phyloP scores from a whole-genome alignment of 768 basidiomycete genomes.

The Rhodocollybia butyracea region DNA sequence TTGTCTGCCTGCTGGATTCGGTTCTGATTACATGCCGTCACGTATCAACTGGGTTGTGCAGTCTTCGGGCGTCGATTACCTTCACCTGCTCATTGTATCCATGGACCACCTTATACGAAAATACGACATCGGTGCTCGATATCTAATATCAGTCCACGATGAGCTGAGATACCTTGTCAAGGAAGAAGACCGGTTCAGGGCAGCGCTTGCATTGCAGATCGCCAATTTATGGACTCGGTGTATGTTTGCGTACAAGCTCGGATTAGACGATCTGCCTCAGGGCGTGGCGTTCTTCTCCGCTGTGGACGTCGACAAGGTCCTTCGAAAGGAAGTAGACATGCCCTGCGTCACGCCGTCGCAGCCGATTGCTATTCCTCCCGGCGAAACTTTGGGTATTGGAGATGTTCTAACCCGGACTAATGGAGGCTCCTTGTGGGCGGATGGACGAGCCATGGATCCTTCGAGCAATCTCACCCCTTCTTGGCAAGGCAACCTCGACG shows the following conservation, averaged over 20 bases:
- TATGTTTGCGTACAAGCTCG: constrained; percentile 87
- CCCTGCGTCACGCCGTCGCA: constrained; percentile 93
- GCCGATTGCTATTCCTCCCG: constrained; percentile 74
- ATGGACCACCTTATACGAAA: constrained; percentile 85
- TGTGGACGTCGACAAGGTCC: constrained; percentile 86
- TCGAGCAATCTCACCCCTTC: constrained; percentile 13
- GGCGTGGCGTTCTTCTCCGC: constrained; percentile 97
- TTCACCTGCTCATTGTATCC: constrained; percentile 92
- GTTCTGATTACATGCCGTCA: constrained; percentile 89
- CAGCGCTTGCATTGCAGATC: constrained; percentile 88
- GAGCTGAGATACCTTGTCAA: constrained; percentile 91
- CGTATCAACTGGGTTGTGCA: constrained; percentile 99
- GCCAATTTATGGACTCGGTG: constrained; percentile 95
- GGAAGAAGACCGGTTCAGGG: constrained; percentile 88
- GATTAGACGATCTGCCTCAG: constrained; percentile 94
- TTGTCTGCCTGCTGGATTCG: constrained; percentile 77
- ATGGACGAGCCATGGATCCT: constrained; percentile 53
- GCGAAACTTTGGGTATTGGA: constrained; percentile 80
- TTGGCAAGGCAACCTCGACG: constrained; percentile 38
- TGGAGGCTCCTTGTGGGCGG: constrained; percentile 62
- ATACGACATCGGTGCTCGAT: constrained; percentile 86
- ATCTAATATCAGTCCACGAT: constrained; percentile 96
- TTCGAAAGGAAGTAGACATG: constrained; percentile 97
- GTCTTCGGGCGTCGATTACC: constrained; percentile 96
- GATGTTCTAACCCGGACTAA: constrained; percentile 63